Base-by-base conservation (phyloP, 768 basidiomycete species). In the Trametes elegans region DNA sequence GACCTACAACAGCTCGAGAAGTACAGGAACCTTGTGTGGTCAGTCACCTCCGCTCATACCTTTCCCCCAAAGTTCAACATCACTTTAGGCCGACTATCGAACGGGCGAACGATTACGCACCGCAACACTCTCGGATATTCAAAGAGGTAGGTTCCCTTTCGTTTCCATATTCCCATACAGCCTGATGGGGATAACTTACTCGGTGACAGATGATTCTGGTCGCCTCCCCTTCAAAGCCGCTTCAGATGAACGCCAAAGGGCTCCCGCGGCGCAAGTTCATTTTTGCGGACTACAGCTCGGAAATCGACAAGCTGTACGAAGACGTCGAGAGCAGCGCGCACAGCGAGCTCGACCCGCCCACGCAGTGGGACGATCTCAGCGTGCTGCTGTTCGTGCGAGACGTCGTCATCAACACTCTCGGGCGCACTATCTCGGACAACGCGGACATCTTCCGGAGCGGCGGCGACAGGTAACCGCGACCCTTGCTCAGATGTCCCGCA, bases 101-200 rank as follows among this genome's bases (percentile, higher is more conserved):
- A 54, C 52, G 67, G 34, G 67, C 72, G 52, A 80, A 79, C 51
- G 60, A 59, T 11, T 70, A 62, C 34, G 75, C 76, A 0, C 78
- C 79, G 7, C 63, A 68, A 26, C 76, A 79, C 58, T 77, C 75
- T 1, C 59, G 75, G 26, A 62, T 79, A 9, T 77, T 77, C 64
- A 78, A 78, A 54, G 76, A 78, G 71, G 76, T 76, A n/a, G n/a
- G n/a, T n/a, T n/a, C n/a, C n/a, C n/a, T n/a, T n/a, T n/a, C n/a
- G n/a, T n/a, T n/a, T n/a, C n/a, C n/a, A n/a, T n/a, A n/a, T n/a
- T n/a, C n/a, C n/a, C n/a, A n/a, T n/a, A n/a, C n/a, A n/a, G n/a
- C n/a, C n/a, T n/a, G n/a, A n/a, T n/a, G n/a, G n/a, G n/a, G n/a
- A n/a, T n/a, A n/a, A n/a, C n/a, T n/a, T n/a, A n/a, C n/a, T n/a